These are phyloP conservation scores for Lepidium campestre DNA, from an alignment of 441 rosid genomes.

Conservation along the genomic window DNA sequence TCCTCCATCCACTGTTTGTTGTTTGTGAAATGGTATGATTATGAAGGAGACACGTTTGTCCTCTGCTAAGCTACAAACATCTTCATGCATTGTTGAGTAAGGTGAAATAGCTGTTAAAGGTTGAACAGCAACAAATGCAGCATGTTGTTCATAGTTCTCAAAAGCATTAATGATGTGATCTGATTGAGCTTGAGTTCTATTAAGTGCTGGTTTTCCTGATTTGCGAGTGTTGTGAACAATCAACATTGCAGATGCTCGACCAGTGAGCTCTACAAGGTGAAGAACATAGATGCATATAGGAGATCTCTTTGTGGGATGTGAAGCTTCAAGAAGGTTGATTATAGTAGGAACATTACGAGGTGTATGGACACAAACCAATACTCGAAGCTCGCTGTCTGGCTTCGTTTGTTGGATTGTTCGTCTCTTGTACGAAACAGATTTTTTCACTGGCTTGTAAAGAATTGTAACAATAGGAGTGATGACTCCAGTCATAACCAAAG, in stretches of 20 bases:
- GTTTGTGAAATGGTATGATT: constrained; percentile 92
- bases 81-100: constrained; percentile 94
- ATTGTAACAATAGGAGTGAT: constrained; percentile 60
- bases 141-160: constrained; percentile 74
- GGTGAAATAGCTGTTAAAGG: constrained; percentile 95
- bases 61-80: constrained; percentile 79
- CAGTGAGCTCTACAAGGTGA: constrained; percentile 93
- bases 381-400: constrained; percentile 67
- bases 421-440: constrained; percentile 59
- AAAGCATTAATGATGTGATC: constrained; percentile 92
- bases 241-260: constrained; percentile 95
- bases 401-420: constrained; percentile 65
- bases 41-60: constrained; percentile 76
- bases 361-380: constrained; percentile 71
- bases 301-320: constrained; percentile 71
- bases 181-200: constrained; percentile 90
- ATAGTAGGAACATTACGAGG: constrained; percentile 87
- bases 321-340: constrained; percentile 78
- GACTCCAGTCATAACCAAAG: constrained; percentile 69
- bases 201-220: constrained; percentile 70
- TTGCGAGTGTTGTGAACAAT: constrained; percentile 81
- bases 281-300: constrained; percentile 72
- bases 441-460: constrained; percentile 61
- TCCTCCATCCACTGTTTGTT: constrained; percentile 91
- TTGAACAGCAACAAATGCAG: constrained; percentile 53